Conservation (phyloP, 2,329 filamentous ascomycete species). For the Claviceps capensis region DNA sequence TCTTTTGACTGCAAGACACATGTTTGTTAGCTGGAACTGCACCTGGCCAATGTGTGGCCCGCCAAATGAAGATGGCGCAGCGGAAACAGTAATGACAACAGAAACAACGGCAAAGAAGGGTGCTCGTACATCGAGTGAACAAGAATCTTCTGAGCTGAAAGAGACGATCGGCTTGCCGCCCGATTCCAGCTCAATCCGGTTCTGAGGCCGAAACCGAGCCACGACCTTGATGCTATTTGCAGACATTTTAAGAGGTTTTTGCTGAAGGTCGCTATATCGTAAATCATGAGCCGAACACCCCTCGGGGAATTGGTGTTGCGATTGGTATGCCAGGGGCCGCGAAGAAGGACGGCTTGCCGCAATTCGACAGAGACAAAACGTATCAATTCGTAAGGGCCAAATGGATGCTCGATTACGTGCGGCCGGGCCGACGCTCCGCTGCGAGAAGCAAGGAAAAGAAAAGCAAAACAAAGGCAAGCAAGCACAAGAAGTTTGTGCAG, state of each 20-base stretch:
- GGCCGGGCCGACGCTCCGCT: not conserved
- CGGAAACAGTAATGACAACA: not conserved
- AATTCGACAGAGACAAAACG: not conserved
- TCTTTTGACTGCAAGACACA: conserved; percentile 56
- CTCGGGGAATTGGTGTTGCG: not conserved
- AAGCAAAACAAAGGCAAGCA: not conserved
- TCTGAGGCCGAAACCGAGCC: conserved; percentile 93
- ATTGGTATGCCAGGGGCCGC: not conserved
- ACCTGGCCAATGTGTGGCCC: not conserved
- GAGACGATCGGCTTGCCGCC: conserved; percentile 84
- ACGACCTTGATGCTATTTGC: conserved; percentile 72
- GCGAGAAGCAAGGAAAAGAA: not conserved
- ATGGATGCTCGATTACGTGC: not conserved
- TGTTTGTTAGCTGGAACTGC: conserved; percentile 11
- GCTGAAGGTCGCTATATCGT: conserved; percentile 2
- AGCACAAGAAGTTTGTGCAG: conserved; percentile 2
- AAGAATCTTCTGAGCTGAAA: conserved; percentile 83
- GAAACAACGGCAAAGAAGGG: not conserved
- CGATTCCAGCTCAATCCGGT: conserved; percentile 80
- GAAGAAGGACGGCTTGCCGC: not conserved
- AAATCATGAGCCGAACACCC: conserved; percentile 7
- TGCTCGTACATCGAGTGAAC: conserved; percentile 56
- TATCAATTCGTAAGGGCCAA: not conserved
- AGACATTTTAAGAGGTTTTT: conserved; percentile 33
- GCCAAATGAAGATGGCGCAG: not conserved